Percentiles rank a stretch among this genome's conserved stretches.
Evolutionary conservation across 1,284 basidiomycete species (phyloP).

Genomic region (Calocybe gambosa): DNA sequence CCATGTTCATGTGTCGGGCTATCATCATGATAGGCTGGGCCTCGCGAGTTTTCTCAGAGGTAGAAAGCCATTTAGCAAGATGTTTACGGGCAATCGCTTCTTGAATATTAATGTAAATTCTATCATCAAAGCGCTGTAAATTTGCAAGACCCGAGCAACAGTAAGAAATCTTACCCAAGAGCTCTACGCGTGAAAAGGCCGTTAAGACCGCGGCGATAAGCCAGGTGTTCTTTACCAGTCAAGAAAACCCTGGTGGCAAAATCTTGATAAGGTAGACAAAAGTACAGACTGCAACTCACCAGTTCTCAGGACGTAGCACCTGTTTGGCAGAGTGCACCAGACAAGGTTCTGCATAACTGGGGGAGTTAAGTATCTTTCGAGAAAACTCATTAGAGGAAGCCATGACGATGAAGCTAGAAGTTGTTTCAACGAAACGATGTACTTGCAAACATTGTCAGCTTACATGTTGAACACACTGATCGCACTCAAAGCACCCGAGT

Average conservation of each 20-base stretch:
- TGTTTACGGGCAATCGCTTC: slow-evolving; percentile 81
- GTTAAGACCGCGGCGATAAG: slow-evolving; percentile 91
- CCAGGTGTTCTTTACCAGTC: slow-evolving; percentile 89
- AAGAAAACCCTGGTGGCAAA: slow-evolving; percentile 79
- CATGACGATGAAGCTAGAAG: slow-evolving; percentile 88
- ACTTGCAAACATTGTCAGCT: slow-evolving; percentile 24
- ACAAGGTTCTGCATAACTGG: slow-evolving; percentile 86
- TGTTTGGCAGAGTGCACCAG: slow-evolving; percentile 92
- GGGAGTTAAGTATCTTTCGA: slow-evolving; percentile 92
- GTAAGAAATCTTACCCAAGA: slow-evolving; percentile 54
- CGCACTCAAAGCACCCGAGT: slow-evolving; percentile 77
- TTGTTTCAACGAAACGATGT: slow-evolving; percentile 5
- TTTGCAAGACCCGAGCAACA: neutral
- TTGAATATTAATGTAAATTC: slow-evolving; percentile 85
- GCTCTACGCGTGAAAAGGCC: slow-evolving; percentile 92
- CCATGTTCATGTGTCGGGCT: slow-evolving; percentile 95
- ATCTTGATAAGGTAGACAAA: slow-evolving; percentile 3
- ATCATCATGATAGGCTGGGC: slow-evolving; percentile 82
- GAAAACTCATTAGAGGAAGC: slow-evolving; percentile 87
- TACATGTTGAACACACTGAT: slow-evolving; percentile 96
- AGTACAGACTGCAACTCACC: slow-evolving; percentile 41
- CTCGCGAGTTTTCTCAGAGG: slow-evolving; percentile 40
- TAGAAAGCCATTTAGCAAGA: slow-evolving; percentile 68
- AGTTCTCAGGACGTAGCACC: slow-evolving; percentile 86
- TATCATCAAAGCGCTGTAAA: slow-evolving; percentile 24